Evolutionary conservation across 192 early-diverging fungal genomes (phyloP), one percentile per base, ranked within the genome.

Genomic region (Coemansia sp.): DNA sequence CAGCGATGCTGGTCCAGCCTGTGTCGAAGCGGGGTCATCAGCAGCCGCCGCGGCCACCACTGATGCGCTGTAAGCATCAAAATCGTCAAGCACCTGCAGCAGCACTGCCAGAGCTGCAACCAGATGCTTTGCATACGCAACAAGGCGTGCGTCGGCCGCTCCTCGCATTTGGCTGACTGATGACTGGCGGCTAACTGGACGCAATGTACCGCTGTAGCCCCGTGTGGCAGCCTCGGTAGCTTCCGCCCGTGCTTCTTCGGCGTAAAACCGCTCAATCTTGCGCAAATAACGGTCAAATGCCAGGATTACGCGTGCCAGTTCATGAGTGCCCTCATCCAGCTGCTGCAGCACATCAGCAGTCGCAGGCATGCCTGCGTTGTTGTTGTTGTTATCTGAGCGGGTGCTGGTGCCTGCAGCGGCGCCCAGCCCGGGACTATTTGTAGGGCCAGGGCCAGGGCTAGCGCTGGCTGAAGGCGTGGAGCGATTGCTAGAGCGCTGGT

Each of bases 51-150:
- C 55, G 0, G 57, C 41, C 9, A 70, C 63, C 5, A 70, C 68
- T 1, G 73, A 67, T 6, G 43, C 31, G 48, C 63, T 66, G 58
- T 64, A 78, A 13, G 70, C 47, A 31, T 78, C 75, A 53, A 78
- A 64, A 58, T 78, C 75, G 33, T 78, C 75, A 1, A 78, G 64
- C 20, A 78, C 65, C 49, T 72, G 75, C 49, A 78, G 62, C 59
- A 78, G 59, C 47, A 72, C 69, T 0, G 75, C 75, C 41, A 78
- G 57, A 23, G 68, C 59, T 1, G 75, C 64, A 0, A 78, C 70
- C 33, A 78, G 57, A 38, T 68, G 70, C 42, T 78, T 78, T 13
- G 70, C 68, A n/a, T 72, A 78, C 13, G 70, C 61, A 2, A 78
- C 64, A 9, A 78, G 70, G 16, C 70, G 68, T 3, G 65, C 65